phyloP scores from a whole-genome alignment of 116 monocot genomes.

The Phalaenopsis hybrid region DNA sequence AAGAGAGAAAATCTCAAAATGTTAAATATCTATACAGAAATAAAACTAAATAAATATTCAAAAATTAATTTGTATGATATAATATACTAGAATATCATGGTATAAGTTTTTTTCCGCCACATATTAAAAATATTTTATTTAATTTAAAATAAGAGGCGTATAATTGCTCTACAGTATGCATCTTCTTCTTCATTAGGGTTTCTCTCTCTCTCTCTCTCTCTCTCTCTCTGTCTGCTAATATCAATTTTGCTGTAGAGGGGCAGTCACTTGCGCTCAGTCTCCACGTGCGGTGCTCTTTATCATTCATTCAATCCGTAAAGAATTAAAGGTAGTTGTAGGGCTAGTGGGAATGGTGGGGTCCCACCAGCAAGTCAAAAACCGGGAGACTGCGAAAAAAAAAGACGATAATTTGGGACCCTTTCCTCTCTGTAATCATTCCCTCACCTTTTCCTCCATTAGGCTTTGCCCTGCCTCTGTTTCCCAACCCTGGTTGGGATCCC shows the following conservation, averaged over 20 bases:
- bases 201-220: too few species aligned
- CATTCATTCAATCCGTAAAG: constrained; percentile 9
- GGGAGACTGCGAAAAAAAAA: neutral
- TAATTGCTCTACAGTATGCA: too few species aligned
- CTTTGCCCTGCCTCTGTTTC: constrained; percentile 3
- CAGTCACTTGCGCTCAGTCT: constrained; percentile 22
- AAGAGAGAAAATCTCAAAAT: neutral
- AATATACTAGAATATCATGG: too few species aligned
- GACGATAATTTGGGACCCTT: neutral
- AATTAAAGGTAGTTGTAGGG: neutral
- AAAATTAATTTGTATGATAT: too few species aligned
- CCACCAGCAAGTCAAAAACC: neutral
- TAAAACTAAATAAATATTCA: neutral
- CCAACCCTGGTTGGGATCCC: neutral
- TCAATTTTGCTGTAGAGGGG: constrained; percentile 5
- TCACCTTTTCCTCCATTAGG: constrained; percentile 1
- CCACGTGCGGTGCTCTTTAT: constrained; percentile 36
- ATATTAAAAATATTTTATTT: too few species aligned
- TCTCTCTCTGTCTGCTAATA: neutral
- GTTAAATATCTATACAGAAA: neutral
- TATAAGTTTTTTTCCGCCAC: too few species aligned
- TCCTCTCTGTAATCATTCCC: neutral
- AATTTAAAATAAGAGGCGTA: too few species aligned
- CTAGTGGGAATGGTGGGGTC: neutral
- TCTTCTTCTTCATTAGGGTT: neutral